phyloP scores from a whole-genome alignment of 495 filamentous ascomycete species.

The Penicillium coprophilum region DNA sequence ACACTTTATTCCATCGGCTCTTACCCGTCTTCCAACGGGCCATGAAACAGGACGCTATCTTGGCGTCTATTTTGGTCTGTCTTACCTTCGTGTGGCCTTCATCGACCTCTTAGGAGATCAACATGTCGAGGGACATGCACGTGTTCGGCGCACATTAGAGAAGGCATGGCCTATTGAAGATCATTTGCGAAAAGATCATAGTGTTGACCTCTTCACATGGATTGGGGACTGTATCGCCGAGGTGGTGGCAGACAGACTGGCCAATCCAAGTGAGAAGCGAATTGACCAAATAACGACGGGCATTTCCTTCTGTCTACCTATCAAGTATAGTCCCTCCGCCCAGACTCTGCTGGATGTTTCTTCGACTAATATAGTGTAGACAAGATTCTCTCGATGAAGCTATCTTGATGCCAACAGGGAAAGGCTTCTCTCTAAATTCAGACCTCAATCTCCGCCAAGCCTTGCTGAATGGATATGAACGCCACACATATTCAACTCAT shows the following conservation, averaged over 20 bases:
- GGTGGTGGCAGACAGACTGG: constrained; percentile 54
- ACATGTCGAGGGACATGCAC: constrained; percentile 27
- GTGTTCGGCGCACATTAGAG: constrained; percentile 58
- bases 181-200: constrained; percentile 64
- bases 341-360: neutral
- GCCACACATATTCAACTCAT: constrained; percentile 39
- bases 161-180: constrained; percentile 73
- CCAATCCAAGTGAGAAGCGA: constrained; percentile 30
- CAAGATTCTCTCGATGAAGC: constrained; percentile 69
- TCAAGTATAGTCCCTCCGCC: constrained; percentile 52
- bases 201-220: constrained; percentile 70
- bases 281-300: constrained; percentile 61
- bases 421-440: constrained; percentile 71
- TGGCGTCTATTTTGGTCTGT: constrained; percentile 72
- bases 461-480: constrained; percentile 62
- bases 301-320: constrained; percentile 78
- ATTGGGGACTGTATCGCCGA: constrained; percentile 69
- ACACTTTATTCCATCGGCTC: constrained; percentile 72
- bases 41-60: constrained; percentile 63
- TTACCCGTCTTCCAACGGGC: constrained; percentile 62
- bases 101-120: constrained; percentile 59
- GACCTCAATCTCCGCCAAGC: constrained; percentile 66
- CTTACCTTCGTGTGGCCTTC: constrained; percentile 72
- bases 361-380: constrained; percentile 35
- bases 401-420: constrained; percentile 73